Conservation (phyloP, 2,329 filamentous ascomycete genomes). For the Aureobasidium sp. region DNA sequence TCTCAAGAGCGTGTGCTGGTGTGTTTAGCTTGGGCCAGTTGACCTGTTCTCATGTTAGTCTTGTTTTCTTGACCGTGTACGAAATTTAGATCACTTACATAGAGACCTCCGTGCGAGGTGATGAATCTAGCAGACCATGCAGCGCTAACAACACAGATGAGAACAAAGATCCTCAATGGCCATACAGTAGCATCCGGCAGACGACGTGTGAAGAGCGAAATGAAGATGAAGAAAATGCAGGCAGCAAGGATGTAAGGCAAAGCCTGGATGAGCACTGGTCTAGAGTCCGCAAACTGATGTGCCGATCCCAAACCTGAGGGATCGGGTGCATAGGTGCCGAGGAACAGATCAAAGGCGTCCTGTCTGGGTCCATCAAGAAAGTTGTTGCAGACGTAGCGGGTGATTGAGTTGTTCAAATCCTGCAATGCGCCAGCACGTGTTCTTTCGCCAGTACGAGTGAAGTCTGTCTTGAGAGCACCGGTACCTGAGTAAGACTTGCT, state of each 20-base stretch:
- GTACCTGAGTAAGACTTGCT: slow-evolving; percentile 91
- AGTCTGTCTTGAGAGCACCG: slow-evolving; percentile 94
- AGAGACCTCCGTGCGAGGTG: slow-evolving; percentile 77
- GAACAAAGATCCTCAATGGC: slow-evolving; percentile 70
- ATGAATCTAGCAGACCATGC: slow-evolving; percentile 72
- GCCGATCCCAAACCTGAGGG: slow-evolving; percentile 61
- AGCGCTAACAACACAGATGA: slow-evolving; percentile 66
- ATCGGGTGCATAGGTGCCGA: slow-evolving; percentile 74
- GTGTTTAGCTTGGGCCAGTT: slow-evolving; percentile 98
- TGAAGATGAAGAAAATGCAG: slow-evolving; percentile 71
- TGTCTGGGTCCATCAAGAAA: slow-evolving; percentile 89
- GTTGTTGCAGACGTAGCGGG: slow-evolving; percentile 87
- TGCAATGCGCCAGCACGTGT: slow-evolving; percentile 79
- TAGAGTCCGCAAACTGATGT: slow-evolving; percentile 71
- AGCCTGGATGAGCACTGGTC: slow-evolving; percentile 84
- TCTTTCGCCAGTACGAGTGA: slow-evolving; percentile 85
- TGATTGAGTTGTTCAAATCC: slow-evolving; percentile 80
- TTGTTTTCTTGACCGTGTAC: not conserved
- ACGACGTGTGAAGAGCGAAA: slow-evolving; percentile 64
- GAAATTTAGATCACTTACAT: slow-evolving; percentile 58
- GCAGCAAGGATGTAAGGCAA: slow-evolving; percentile 85
- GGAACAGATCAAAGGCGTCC: slow-evolving; percentile 90
- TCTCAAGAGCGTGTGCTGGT: slow-evolving; percentile 75
- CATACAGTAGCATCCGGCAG: slow-evolving; percentile 67
- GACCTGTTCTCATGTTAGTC: slow-evolving; percentile 49